Evolutionary conservation across 345 rosid species (phyloP), one percentile per base, ranked within the genome.

Genomic region (Ceriops tagal): DNA sequence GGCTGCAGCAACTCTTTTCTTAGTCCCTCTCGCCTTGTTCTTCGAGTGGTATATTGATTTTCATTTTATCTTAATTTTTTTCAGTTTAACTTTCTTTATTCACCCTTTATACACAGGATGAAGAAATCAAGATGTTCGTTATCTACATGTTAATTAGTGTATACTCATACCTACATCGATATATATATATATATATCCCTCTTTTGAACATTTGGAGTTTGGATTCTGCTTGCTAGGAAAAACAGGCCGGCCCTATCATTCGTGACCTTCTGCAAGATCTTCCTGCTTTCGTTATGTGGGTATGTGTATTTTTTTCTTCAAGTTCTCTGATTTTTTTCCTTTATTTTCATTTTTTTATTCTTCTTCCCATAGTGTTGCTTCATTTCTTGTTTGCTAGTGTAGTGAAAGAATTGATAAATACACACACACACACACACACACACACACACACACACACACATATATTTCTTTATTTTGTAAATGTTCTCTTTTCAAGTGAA

Each of bases 261-360:
- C 60, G 37, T 59, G 71, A 87, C 90, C 19, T 91, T 83, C 79
- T 78, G 87, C 90, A 89, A 93, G 86, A 86, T 89, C 52, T 91
- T 91, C 71, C 2, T 84, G 74, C 85, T 91, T 67, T 88, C 98
- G 61, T 73, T 91, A 27, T 65, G 71, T 63, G 98, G 98, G 97
- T 93, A 85, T 16, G 78, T 69, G 20, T n/a, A 2, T 31, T 6
- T 37, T 37, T 58, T 24, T n/a, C 24, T 27, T 16, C 62, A 49
- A 24, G 58, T 28, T 26, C 4, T 3, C 21, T 31, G 16, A 37
- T 18, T 72, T 39, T 26, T 20, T 64, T 65, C 53, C n/a, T 34
- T 58, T 1, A 19, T 16, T 18, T 16, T 5, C 20, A 31, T n/a
- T 16, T 30, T 34, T 34, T 34, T 34, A 4, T 7, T 7, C 1